These are phyloP conservation scores for Penicillium bovifimosum DNA, from an alignment of 495 filamentous ascomycete genomes.

Conservation along the genomic window DNA sequence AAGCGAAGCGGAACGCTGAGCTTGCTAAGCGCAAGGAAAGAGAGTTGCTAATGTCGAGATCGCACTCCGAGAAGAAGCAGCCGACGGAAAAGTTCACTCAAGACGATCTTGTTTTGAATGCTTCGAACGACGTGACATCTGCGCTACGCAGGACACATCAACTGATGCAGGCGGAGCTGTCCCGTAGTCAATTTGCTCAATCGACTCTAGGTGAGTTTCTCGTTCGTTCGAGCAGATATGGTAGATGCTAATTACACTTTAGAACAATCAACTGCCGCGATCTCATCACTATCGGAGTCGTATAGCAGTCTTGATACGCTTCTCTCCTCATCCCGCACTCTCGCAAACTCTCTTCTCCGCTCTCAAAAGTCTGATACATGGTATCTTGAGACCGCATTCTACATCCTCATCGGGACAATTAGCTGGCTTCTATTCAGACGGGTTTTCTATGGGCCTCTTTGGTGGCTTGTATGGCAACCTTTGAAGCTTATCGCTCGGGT, in stretches of 20 bases:
- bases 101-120: constrained; percentile 62
- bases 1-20: constrained; percentile 72
- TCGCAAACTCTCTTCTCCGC: constrained; percentile 72
- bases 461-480: constrained; percentile 82
- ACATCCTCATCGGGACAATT: constrained; percentile 69
- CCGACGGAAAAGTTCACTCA: constrained; percentile 51
- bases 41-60: constrained; percentile 62
- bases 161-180: constrained; percentile 75
- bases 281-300: constrained; percentile 68
- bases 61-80: constrained; percentile 31
- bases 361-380: constrained; percentile 94
- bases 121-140: constrained; percentile 77
- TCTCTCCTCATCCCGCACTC: constrained; percentile 62
- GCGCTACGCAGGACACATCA: constrained; percentile 79
- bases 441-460: constrained; percentile 80
- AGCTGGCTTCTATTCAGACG: constrained; percentile 81
- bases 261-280: constrained; percentile 70
- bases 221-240: neutral
- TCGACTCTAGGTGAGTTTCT: constrained; percentile 59
- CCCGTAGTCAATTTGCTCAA: constrained; percentile 78
- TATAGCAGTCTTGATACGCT: constrained; percentile 76
- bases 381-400: constrained; percentile 88
- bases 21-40: constrained; percentile 69
- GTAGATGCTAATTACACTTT: constrained; percentile 9
- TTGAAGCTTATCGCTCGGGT: constrained; percentile 54